phyloP scores from a whole-genome alignment of 2,329 filamentous ascomycete species.

The Neopestalotiopsis sp. region DNA sequence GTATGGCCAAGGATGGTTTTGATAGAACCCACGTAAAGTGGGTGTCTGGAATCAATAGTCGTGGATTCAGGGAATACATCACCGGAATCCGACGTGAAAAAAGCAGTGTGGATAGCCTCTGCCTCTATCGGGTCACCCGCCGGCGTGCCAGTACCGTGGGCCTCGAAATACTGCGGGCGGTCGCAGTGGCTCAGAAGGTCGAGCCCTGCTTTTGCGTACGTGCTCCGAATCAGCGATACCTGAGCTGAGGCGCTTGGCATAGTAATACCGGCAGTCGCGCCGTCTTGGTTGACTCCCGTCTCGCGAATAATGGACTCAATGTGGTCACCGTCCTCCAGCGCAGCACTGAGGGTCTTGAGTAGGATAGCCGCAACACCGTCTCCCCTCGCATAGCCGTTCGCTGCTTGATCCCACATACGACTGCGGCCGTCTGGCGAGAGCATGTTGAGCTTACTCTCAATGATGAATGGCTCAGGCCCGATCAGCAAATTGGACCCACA shows the following conservation, averaged over 20 bases:
- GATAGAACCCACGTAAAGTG: conserved; percentile 26
- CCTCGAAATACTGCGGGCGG: conserved; percentile 33
- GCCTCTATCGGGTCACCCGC: conserved; percentile 33
- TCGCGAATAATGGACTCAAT: conserved; percentile 39
- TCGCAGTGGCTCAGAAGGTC: conserved; percentile 21
- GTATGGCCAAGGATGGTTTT: conserved; percentile 22
- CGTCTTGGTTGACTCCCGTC: conserved; percentile 41
- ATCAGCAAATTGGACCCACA: conserved; percentile 12
- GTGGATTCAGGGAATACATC: neutral
- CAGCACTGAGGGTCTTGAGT: conserved; percentile 43
- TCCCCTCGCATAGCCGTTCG: conserved; percentile 54
- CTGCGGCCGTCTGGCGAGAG: conserved; percentile 31
- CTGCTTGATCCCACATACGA: conserved; percentile 41
- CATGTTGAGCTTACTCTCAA: conserved; percentile 28
- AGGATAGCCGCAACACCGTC: conserved; percentile 44
- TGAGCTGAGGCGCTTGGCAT: conserved; percentile 42
- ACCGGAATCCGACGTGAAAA: conserved; percentile 25
- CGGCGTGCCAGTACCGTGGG: conserved; percentile 32
- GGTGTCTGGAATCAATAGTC: conserved; percentile 23
- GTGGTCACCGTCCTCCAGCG: conserved; percentile 40
- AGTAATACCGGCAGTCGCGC: conserved; percentile 44
- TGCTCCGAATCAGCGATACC: conserved; percentile 32
- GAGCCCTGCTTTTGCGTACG: conserved; percentile 37
- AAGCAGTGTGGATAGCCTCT: conserved; percentile 25
- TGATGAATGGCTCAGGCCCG: conserved; percentile 4